Evolutionary conservation across 371 early-diverging fungal genomes (phyloP), one percentile per base, ranked within the genome.

Genomic region (Syncephalastrum racemosum): DNA sequence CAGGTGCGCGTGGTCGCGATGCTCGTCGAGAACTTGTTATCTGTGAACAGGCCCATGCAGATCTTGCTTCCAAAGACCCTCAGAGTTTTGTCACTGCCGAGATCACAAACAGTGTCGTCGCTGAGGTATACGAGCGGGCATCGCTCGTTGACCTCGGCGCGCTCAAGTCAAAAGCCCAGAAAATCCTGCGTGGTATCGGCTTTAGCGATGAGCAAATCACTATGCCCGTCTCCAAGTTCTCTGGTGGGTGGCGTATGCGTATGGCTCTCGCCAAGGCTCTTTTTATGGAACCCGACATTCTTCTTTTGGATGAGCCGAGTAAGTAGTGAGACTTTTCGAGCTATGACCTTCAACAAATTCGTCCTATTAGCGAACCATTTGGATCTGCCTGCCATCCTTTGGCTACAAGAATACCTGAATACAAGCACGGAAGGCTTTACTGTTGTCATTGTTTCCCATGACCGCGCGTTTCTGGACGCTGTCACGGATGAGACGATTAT

Each of bases 201-300:
- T 88, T 88, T 53, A 64, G 65, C n/a, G 58, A 75, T 12, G 64
- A 71, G 4, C 70, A 78, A 43, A 64, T 73, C 15, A 62, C 58
- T 2, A 23, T 65, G n/a, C 60, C 73, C 3, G 71, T 86, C 41
- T 67, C 76, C 8, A 67, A 72, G 22, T 83, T 93, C 50, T 88
- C 89, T 19, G 96, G 97, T 53, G 97, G 97, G 16, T 95, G 96
- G 97, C 79, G 85, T 47, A 93, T 93, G 82, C 78, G 92, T 31
- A 85, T 90, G 19, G 86, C 93, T 5, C 73, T 97, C 10, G 94
- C 94, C 2, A 84, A 84, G 53, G 91, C 93, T 13, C 65, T 95
- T 31, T 89, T 89, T 63, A 62, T 87, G 46, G 73, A 82, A 42
- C 91, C 93, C 1, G 87, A 93, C 66, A 60, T 95, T 20, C 75